These are phyloP conservation scores for Eryngium alpinum DNA, from an alignment of 140 eudicot species.

Conservation along the genomic window DNA sequence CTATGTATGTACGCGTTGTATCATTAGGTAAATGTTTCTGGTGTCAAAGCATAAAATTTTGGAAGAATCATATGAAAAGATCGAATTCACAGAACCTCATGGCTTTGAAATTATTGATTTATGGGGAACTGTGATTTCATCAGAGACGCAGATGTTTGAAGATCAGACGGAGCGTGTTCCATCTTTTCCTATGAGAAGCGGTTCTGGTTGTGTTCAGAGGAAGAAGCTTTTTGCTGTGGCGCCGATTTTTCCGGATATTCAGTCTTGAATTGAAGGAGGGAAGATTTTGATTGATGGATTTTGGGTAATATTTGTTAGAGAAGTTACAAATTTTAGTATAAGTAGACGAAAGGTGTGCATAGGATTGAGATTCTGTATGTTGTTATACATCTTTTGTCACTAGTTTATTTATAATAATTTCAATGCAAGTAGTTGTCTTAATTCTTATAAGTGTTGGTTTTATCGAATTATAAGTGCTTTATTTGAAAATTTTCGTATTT, in stretches of 20 bases:
- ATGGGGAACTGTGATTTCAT: slow-evolving; percentile 3
- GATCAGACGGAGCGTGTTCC: slow-evolving; percentile 24
- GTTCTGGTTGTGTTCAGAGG: slow-evolving; percentile 27
- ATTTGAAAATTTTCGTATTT: background rate
- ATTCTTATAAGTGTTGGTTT: background rate
- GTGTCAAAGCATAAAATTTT: too few species aligned
- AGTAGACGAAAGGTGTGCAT: background rate
- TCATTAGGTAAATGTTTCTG: too few species aligned
- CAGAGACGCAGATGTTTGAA: background rate
- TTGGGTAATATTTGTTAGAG: background rate
- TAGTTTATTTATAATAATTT: background rate
- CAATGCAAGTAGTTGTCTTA: too few species aligned
- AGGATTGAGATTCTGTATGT: background rate
- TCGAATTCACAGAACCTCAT: slow-evolving; percentile 5
- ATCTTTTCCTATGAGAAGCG: slow-evolving; percentile 20
- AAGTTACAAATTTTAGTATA: background rate
- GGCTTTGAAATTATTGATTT: slow-evolving; percentile 11
- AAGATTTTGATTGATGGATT: background rate
- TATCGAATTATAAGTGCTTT: too few species aligned
- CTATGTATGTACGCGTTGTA: too few species aligned
- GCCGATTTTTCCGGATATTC: too few species aligned
- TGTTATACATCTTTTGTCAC: background rate
- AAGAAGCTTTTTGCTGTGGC: slow-evolving; percentile 29
- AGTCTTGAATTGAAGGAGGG: background rate
- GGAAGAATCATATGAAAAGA: background rate